Evolutionary conservation across 2,329 filamentous ascomycete genomes (phyloP).

Genomic region (Hypoxylon sp.): DNA sequence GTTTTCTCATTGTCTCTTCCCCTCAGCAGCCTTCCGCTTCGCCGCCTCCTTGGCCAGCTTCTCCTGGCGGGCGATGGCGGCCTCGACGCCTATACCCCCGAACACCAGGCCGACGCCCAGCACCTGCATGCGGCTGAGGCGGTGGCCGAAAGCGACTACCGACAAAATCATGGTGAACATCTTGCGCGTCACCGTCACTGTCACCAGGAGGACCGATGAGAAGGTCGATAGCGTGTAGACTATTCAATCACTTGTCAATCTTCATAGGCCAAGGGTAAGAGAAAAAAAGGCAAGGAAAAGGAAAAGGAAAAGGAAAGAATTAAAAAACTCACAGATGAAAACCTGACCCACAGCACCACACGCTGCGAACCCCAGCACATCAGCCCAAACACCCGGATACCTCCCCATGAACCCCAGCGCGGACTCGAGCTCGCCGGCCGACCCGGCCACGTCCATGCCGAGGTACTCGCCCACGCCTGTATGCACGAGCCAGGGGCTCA

Average conservation of each 20-base stretch:
- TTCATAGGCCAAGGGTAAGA: no score
- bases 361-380: constrained; percentile 88
- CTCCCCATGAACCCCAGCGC: constrained; percentile 83
- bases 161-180: constrained; percentile 99
- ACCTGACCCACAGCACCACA: constrained; percentile 95
- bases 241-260: constrained; percentile 47
- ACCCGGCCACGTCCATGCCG: constrained; percentile 72
- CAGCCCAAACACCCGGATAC: constrained; percentile 84
- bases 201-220: constrained; percentile 90
- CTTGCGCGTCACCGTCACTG: constrained; percentile 96
- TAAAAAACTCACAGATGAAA: constrained; percentile 80
- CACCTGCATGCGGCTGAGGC: constrained; percentile 90
- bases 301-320: background rate
- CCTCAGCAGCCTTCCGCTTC: constrained; percentile 58
- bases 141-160: constrained; percentile 93
- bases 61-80: constrained; percentile 80
- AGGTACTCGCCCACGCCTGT: constrained; percentile 74
- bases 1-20: constrained; percentile 39
- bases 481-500: constrained; percentile 82
- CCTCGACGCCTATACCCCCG: constrained; percentile 93
- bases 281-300: background rate
- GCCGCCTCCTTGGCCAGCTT: constrained; percentile 83
- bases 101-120: constrained; percentile 92
- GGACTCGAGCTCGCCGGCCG: constrained; percentile 80
- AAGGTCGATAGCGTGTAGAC: constrained; percentile 94